These are phyloP conservation scores for Ascochyta koolunga DNA, from an alignment of 2,329 filamentous ascomycete genomes.

Conservation along the genomic window DNA sequence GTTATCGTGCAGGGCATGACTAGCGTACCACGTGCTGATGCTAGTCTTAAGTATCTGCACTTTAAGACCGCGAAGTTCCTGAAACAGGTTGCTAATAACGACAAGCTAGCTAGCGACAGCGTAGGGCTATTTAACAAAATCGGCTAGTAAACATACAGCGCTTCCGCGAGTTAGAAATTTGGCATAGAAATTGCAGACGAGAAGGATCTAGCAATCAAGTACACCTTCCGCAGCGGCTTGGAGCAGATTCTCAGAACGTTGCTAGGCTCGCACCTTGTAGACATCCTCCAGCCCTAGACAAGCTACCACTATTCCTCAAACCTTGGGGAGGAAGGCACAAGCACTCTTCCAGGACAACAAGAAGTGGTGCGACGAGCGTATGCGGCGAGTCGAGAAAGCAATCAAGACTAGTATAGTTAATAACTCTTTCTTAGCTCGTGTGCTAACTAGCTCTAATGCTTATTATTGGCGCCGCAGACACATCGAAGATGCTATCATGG, in stretches of 20 bases:
- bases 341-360: constrained; percentile 9
- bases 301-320: constrained; percentile 7
- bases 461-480: constrained; percentile 17
- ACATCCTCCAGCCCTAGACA: constrained; percentile 10
- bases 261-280: constrained; percentile 7
- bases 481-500: constrained; percentile 36
- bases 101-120: neutral
- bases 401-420: neutral
- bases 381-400: constrained; percentile 5
- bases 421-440: constrained; percentile 7
- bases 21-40: constrained; percentile 11
- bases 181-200: constrained; percentile 13
- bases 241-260: constrained; percentile 12
- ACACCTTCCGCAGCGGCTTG: constrained; percentile 10
- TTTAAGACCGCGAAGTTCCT: constrained; percentile 18
- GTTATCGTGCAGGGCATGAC: constrained; percentile 16
- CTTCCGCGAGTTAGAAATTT: constrained; percentile 13
- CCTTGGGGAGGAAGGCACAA: constrained; percentile 11
- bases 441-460: constrained; percentile 15
- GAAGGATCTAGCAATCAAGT: constrained; percentile 11
- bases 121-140: constrained; percentile 12
- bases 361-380: constrained; percentile 6
- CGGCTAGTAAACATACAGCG: constrained; percentile 15
- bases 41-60: constrained; percentile 10
- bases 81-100: constrained; percentile 1